A percentile compares a stretch with the other conserved stretches of the same genome.
phyloP scores from a whole-genome alignment of 805 yeast species.

The Monosporozyma servazzii region DNA sequence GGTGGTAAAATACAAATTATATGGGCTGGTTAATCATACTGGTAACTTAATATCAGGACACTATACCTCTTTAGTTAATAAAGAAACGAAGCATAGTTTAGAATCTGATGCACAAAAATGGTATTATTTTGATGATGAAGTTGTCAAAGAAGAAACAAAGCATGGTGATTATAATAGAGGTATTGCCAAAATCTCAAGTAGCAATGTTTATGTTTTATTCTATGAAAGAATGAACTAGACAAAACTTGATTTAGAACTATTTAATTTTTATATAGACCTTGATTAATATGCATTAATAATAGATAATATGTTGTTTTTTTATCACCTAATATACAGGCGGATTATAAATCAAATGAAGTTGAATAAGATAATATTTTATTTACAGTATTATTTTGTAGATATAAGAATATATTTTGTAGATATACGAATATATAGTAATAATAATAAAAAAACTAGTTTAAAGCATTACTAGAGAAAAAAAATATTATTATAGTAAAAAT shows the following conservation, averaged over 20 bases:
- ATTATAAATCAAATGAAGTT: no score
- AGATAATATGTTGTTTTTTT: not conserved
- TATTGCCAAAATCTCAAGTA: conserved; percentile 36
- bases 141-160: conserved; percentile 34
- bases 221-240: conserved; percentile 36
- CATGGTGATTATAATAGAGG: conserved; percentile 40
- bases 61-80: conserved; percentile 60
- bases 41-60: conserved; percentile 70
- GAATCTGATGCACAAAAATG: conserved; percentile 38
- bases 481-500: not conserved
- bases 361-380: no score
- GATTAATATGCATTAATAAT: not conserved
- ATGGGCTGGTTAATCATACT: conserved; percentile 60
- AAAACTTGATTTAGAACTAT: not conserved
- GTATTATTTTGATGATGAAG: conserved; percentile 72
- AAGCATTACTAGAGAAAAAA: not conserved
- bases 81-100: conserved; percentile 31
- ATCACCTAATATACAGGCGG: no score
- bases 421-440: no score
- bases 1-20: conserved; percentile 40
- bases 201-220: conserved; percentile 62
- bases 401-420: no score
- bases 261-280: not conserved
- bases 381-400: no score
- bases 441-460: no score